phyloP scores from a whole-genome alignment of 148 eudicot genomes.

The Amaranthus hypochondriacus region DNA sequence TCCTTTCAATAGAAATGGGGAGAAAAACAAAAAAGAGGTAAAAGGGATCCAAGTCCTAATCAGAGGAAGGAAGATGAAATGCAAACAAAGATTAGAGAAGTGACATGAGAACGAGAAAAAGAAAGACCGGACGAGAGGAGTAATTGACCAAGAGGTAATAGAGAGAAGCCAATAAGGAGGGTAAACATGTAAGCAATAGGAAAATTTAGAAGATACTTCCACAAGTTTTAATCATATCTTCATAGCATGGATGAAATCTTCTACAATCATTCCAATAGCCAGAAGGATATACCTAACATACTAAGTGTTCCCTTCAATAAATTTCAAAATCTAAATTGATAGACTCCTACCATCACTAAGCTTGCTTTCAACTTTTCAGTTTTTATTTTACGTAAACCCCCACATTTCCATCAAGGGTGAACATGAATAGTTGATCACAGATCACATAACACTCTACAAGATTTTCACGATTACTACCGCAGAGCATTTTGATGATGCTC shows the following conservation, averaged over 20 bases:
- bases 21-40: no score
- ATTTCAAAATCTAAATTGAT: neutral
- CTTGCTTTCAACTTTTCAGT: neutral
- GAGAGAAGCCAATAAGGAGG: no score
- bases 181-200: no score
- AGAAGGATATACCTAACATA: neutral
- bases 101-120: no score
- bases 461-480: neutral
- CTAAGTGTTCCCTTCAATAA: neutral
- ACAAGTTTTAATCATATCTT: neutral
- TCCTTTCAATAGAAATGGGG: no score
- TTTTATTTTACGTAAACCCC: neutral
- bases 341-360: neutral
- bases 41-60: no score
- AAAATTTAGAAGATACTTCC: neutral
- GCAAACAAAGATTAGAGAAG: no score
- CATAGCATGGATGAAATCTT: neutral
- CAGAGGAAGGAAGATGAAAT: no score
- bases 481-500: neutral
- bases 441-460: neutral
- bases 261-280: neutral
- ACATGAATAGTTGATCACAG: neutral
- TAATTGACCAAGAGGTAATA: no score
- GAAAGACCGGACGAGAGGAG: no score
- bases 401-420: neutral